Percentiles rank a stretch among this genome's conserved stretches.
Conservation (phyloP, 495 filamentous ascomycete genomes). For the Staphylotrichum tortipilum region DNA sequence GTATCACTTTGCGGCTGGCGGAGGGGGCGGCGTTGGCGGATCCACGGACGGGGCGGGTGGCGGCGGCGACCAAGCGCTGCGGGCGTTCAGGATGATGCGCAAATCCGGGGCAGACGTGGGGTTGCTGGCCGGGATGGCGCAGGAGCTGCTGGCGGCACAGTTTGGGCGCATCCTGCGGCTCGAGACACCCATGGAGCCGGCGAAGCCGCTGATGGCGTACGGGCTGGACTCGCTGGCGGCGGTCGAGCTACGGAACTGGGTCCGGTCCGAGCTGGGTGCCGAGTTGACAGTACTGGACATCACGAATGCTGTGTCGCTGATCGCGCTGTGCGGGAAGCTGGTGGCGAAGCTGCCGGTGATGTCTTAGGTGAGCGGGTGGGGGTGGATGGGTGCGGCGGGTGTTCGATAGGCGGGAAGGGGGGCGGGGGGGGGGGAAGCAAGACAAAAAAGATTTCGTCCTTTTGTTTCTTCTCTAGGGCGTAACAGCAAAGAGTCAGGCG, state of each 20-base stretch:
- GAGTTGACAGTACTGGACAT: constrained; percentile 9
- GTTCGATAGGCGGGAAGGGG: too few relatives aligned
- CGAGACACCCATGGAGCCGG: constrained; percentile 5
- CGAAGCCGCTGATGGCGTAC: constrained; percentile 11
- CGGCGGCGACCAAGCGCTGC: neutral
- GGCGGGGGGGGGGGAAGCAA: too few relatives aligned
- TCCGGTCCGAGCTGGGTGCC: neutral
- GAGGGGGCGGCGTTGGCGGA: neutral
- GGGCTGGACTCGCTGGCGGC: constrained; percentile 10
- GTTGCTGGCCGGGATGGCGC: neutral
- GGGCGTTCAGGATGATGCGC: constrained; percentile 4
- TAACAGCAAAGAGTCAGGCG: too few relatives aligned
- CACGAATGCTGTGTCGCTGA: constrained; percentile 10
- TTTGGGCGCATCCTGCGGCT: constrained; percentile 5
- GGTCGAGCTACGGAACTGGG: constrained; percentile 6
- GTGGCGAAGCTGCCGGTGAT: constrained; percentile 5
- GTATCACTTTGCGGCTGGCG: neutral
- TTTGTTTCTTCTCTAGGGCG: too few relatives aligned
- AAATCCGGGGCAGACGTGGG: constrained; percentile 1
- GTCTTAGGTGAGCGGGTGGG: neutral
- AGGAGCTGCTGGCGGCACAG: neutral
- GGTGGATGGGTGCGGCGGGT: too few relatives aligned
- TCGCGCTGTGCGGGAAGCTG: constrained; percentile 7
- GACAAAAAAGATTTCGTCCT: too few relatives aligned
- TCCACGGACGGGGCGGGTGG: neutral